Percentiles rank a stretch among this genome's conserved stretches.
phyloP scores from a whole-genome alignment of 176 grass and related monocot species.

The Phragmites australis region DNA sequence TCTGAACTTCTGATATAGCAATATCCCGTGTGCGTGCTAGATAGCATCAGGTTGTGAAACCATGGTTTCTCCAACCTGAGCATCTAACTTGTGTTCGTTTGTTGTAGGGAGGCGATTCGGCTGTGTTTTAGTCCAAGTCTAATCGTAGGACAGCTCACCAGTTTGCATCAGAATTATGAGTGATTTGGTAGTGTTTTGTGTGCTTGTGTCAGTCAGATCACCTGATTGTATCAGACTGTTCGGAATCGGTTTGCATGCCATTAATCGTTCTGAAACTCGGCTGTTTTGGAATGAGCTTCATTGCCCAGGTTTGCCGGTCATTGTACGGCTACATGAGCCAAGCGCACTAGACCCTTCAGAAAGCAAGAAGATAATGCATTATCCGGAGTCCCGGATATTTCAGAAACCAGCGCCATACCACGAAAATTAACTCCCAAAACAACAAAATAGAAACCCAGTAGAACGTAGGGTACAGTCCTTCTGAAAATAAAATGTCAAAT shows the following conservation, averaged over 20 bases:
- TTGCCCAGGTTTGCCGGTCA: too few species aligned
- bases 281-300: too few species aligned
- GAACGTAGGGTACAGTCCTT: neutral
- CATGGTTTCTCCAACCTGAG: constrained; percentile 49
- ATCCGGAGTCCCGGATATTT: too few species aligned
- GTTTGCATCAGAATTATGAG: neutral
- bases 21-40: neutral
- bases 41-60: constrained; percentile 46
- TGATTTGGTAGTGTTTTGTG: neutral
- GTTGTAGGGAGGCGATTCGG: constrained; percentile 25
- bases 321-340: too few species aligned
- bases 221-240: neutral
- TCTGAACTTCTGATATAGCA: constrained; percentile 4
- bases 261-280: neutral
- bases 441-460: neutral
- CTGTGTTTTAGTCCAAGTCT: constrained; percentile 16
- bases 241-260: neutral
- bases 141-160: neutral
- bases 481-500: neutral
- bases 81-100: constrained; percentile 26
- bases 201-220: neutral
- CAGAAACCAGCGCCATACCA: neutral
- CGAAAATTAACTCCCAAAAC: neutral
- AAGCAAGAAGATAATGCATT: too few species aligned
- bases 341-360: too few species aligned